Percentiles rank a stretch among this genome's conserved stretches.
Conservation (phyloP, 805 yeast genomes). For the Candida hispaniensis region DNA sequence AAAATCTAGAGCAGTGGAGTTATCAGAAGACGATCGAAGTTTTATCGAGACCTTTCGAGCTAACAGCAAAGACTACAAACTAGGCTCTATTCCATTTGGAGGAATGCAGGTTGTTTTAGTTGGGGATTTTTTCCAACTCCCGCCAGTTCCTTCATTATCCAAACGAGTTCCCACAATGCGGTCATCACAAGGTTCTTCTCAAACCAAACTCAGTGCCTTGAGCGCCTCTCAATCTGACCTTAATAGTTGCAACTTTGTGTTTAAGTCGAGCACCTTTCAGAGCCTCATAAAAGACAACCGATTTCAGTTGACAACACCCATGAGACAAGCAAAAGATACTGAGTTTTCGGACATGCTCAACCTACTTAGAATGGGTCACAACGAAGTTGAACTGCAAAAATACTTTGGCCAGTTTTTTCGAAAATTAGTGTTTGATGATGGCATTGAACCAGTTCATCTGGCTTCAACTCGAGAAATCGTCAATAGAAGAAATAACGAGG, state of each 20-base stretch:
- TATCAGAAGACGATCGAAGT: not conserved
- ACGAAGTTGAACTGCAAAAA: not conserved
- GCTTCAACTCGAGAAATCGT: not conserved
- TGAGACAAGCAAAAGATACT: conserved; percentile 4
- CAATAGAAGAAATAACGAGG: not conserved
- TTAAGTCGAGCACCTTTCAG: conserved; percentile 1
- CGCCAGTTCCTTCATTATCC: conserved; percentile 57
- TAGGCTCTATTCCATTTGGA: conserved; percentile 56
- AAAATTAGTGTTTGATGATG: not conserved
- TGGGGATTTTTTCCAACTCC: conserved; percentile 89
- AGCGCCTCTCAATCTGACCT: too few relatives aligned
- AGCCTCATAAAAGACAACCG: not conserved
- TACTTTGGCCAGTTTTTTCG: conserved; percentile 3
- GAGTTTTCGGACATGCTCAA: conserved; percentile 7
- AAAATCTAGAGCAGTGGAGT: too few relatives aligned
- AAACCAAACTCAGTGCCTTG: not conserved
- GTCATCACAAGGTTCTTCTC: conserved; percentile 1
- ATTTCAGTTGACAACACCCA: conserved; percentile 4
- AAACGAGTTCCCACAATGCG: too few relatives aligned
- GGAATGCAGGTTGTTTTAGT: conserved; percentile 78
- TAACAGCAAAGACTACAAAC: not conserved
- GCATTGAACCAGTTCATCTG: not conserved
- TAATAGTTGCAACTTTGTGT: conserved; percentile 4
- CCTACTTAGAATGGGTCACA: conserved; percentile 1
- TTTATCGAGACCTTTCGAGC: too few relatives aligned